Evolutionary conservation across 768 basidiomycete species (phyloP).

Genomic region (Strobilomyces dryophilus): DNA sequence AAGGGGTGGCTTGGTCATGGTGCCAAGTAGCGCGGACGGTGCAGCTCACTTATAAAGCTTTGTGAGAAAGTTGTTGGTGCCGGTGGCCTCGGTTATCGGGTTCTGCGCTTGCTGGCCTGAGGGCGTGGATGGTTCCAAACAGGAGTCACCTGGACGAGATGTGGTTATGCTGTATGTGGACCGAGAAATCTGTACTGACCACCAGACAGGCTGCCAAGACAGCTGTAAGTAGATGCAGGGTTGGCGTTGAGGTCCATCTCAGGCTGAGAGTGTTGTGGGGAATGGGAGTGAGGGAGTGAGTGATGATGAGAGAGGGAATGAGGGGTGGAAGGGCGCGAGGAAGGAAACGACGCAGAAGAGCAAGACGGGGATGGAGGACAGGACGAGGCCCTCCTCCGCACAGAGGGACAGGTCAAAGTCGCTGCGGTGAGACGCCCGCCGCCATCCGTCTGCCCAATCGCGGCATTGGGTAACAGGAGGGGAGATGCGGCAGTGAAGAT

Average conservation of each 20-base stretch:
- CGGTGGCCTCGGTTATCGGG: conserved; percentile 61
- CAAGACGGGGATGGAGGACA: conserved; percentile 50
- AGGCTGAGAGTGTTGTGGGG: conserved; percentile 12
- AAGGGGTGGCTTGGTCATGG: neutral
- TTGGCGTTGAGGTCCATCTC: conserved; percentile 30
- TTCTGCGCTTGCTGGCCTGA: conserved; percentile 39
- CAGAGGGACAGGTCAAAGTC: conserved; percentile 78
- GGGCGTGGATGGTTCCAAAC: conserved; percentile 14
- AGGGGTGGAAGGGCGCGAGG: conserved; percentile 23
- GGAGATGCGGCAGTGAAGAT: too few species aligned
- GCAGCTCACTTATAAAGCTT: conserved; percentile 77
- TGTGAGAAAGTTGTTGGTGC: conserved; percentile 78
- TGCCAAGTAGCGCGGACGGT: neutral
- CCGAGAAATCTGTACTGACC: neutral
- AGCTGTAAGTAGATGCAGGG: conserved; percentile 42
- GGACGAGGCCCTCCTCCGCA: conserved; percentile 69
- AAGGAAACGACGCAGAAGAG: conserved; percentile 22
- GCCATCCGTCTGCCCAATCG: conserved; percentile 60
- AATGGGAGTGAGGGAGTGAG: conserved; percentile 18
- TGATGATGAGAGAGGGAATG: conserved; percentile 14
- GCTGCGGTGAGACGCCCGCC: conserved; percentile 50
- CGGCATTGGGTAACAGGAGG: too few species aligned
- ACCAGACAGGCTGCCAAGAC: conserved; percentile 13
- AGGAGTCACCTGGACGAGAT: conserved; percentile 2
- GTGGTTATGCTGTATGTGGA: neutral